Base-by-base conservation (phyloP, 1,284 basidiomycete species). In the Tilletia walkeri region DNA sequence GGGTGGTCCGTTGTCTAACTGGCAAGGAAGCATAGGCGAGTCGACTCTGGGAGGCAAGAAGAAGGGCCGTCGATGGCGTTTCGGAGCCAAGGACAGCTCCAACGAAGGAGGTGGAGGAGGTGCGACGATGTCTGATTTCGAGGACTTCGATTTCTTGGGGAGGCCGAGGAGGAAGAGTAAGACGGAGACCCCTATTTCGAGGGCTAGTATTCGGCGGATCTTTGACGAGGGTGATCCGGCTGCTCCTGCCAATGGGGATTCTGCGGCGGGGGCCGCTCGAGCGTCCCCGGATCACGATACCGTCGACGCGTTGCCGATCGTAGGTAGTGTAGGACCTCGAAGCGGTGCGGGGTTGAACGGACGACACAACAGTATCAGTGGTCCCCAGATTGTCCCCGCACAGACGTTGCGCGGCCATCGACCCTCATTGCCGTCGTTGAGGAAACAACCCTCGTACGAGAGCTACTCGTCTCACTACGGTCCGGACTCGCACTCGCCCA, bases 301-400 rank as follows among this genome's bases (percentile, higher is more conserved):
- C 7, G 16, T 63, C 36, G 59, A 63, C 5, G 59, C 59, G 16
- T 63, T 63, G 59, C 59, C 59, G 30, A 63, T 34, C 12, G 59
- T 63, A 4, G 59, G 59, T 34, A 63, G 14, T 20, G 10, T 63
- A 4, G 34, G 59, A 10, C 36, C 30, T 10, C 30, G 59, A 16
- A 63, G 59, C 34, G 59, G 59, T 18, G 34, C 56, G 16, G 56
- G 56, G 24, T 14, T 63, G 16, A 41, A 18, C 38, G 59, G 59
- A 63, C 59, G 59, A 16, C 59, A 63, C 16, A 63, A 63, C 59
- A 63, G 59, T 16, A 63, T 63, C 34, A 41, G 59, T 39, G 54
- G 54, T 34, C 12, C 59, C 4, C 59, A 63, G 36, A 39, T 16
- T 9, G 20, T n/a, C 12, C 59, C 59, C 16, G 30, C 59, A 5